A percentile compares a stretch with the other conserved stretches of the same genome.
Conservation (phyloP, 140 eudicot genomes). For the Anethum foeniculum region DNA sequence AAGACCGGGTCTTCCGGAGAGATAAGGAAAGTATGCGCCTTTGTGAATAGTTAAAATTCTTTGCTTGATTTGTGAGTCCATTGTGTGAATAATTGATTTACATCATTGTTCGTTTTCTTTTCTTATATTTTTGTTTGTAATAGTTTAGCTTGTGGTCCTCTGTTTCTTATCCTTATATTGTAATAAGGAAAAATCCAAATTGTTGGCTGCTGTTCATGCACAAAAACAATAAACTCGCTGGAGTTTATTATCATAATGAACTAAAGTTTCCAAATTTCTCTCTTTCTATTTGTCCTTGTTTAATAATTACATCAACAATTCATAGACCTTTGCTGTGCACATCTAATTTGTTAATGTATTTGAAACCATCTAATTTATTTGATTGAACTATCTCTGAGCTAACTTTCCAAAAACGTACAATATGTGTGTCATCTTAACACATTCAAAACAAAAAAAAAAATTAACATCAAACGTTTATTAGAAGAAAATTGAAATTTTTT, state of each 20-base stretch:
- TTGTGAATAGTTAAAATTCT: slow-evolving; percentile 19
- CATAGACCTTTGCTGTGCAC: neutral
- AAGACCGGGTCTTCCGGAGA: slow-evolving; percentile 39
- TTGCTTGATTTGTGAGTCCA: neutral
- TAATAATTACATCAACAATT: neutral
- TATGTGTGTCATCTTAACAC: no score
- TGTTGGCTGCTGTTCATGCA: slow-evolving; percentile 1
- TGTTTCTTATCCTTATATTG: neutral
- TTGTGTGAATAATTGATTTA: neutral
- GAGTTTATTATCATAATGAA: neutral
- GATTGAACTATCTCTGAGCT: no score
- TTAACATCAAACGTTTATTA: no score
- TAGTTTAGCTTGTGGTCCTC: neutral
- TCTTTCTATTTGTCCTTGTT: neutral
- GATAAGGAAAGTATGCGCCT: slow-evolving; percentile 39
- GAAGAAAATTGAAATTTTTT: no score
- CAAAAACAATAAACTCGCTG: neutral
- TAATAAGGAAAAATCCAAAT: neutral
- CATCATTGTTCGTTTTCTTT: neutral
- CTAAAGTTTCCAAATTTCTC: neutral
- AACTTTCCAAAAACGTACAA: no score
- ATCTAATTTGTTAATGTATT: neutral
- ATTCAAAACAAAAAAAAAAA: no score
- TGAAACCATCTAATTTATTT: no score
- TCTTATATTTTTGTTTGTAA: neutral